Conservation (phyloP, 2,329 filamentous ascomycete genomes). For the Hypoxylon sp. region DNA sequence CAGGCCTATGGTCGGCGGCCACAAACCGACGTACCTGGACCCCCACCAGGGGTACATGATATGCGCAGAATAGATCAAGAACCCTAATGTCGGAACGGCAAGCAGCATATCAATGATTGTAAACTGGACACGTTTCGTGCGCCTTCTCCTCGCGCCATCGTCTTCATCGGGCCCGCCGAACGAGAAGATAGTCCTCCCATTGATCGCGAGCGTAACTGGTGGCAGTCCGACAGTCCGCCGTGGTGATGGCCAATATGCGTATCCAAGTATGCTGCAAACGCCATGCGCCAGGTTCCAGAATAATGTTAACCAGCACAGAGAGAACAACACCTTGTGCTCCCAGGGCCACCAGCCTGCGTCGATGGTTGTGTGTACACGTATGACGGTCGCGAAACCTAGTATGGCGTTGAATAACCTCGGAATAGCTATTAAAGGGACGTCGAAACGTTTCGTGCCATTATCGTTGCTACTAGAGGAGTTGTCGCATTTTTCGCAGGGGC, state of each 20-base stretch:
- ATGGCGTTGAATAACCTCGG: slow-evolving; percentile 47
- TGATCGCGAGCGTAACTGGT: slow-evolving; percentile 46
- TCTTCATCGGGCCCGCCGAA: slow-evolving; percentile 51
- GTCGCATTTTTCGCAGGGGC: slow-evolving; percentile 40
- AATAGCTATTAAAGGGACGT: slow-evolving; percentile 50
- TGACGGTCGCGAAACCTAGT: slow-evolving; percentile 47
- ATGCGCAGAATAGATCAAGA: slow-evolving; percentile 50
- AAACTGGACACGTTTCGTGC: slow-evolving; percentile 47
- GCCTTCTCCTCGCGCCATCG: slow-evolving; percentile 46
- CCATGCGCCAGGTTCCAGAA: slow-evolving; percentile 49
- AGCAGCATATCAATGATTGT: slow-evolving; percentile 48
- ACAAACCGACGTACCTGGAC: slow-evolving; percentile 49
- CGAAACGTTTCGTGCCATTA: slow-evolving; percentile 40
- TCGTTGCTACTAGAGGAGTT: slow-evolving; percentile 16
- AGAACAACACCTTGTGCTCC: slow-evolving; percentile 51
- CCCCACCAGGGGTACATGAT: slow-evolving; percentile 53
- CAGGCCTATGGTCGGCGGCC: slow-evolving; percentile 49
- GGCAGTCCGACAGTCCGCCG: slow-evolving; percentile 50
- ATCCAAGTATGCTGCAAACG: slow-evolving; percentile 45
- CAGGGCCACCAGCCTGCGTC: slow-evolving; percentile 50
- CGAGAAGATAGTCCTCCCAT: slow-evolving; percentile 46
- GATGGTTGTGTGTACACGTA: slow-evolving; percentile 49
- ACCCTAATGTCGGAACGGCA: slow-evolving; percentile 45
- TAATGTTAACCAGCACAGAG: slow-evolving; percentile 47
- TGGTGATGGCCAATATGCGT: slow-evolving; percentile 50